Evolutionary conservation across 164 flowering plant species (phyloP).

Genomic region (Tetrastigma voinierianum): DNA sequence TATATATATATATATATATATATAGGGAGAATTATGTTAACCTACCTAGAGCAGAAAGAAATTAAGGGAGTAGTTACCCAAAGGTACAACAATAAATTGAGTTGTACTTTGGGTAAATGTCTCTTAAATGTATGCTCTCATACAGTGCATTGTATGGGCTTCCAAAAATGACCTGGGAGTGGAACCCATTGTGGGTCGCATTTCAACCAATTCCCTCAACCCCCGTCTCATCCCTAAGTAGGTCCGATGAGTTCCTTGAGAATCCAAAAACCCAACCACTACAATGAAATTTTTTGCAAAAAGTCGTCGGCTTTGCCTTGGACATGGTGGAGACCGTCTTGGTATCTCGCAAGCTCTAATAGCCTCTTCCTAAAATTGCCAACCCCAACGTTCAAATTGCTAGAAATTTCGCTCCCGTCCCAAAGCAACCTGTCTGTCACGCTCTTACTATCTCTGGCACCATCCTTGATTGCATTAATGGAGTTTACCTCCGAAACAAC

Average conservation of each 20-base stretch:
- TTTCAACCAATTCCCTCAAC: too few relatives aligned
- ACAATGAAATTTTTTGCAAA: constrained; percentile 37
- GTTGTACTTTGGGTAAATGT: too few relatives aligned
- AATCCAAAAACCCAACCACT: constrained; percentile 5
- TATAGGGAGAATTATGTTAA: too few relatives aligned
- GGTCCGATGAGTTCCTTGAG: neutral
- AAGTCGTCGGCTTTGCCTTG: constrained; percentile 28
- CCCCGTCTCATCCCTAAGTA: too few relatives aligned
- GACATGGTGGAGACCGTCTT: constrained; percentile 33
- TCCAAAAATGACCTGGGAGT: too few relatives aligned
- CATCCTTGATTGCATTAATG: constrained; percentile 29
- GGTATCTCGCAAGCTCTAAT: constrained; percentile 21
- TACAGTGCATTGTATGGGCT: too few relatives aligned
- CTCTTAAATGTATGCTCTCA: too few relatives aligned
- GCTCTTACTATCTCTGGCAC: constrained; percentile 28
- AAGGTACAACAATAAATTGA: too few relatives aligned
- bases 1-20: too few relatives aligned
- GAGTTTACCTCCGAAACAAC: constrained; percentile 35
- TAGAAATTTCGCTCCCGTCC: constrained; percentile 51
- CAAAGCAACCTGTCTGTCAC: constrained; percentile 29
- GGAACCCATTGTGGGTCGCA: too few relatives aligned
- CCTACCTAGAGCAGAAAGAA: too few relatives aligned
- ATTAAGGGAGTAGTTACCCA: too few relatives aligned
- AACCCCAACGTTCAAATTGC: constrained; percentile 45
- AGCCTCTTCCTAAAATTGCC: constrained; percentile 41